These are phyloP conservation scores for Fomitopsis pulvina DNA, from an alignment of 768 basidiomycete genomes.

Conservation along the genomic window DNA sequence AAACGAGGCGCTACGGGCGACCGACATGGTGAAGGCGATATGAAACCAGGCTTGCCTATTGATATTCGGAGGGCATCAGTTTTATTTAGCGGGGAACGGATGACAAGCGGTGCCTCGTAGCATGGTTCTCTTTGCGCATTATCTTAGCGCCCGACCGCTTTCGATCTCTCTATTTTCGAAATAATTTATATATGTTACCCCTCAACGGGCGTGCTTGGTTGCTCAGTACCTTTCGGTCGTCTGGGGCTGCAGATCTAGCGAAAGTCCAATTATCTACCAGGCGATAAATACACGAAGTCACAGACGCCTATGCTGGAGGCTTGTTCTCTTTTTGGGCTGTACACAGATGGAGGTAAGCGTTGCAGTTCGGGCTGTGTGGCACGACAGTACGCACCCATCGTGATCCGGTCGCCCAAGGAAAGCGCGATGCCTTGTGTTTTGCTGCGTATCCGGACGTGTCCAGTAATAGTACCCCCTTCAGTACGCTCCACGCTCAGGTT, in stretches of 20 bases:
- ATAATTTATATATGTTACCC: no score
- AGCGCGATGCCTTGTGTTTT: constrained; percentile 98
- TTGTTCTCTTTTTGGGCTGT: constrained; percentile 39
- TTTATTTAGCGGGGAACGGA: neutral
- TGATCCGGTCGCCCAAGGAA: constrained; percentile 88
- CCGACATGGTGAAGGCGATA: constrained; percentile 5
- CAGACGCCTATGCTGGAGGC: constrained; percentile 23
- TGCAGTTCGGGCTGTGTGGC: neutral
- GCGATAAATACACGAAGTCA: constrained; percentile 11
- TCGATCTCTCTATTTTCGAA: neutral
- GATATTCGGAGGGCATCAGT: neutral
- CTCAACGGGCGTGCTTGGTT: no score
- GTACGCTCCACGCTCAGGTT: constrained; percentile 90
- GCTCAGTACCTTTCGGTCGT: no score
- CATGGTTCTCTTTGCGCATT: neutral
- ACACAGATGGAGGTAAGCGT: constrained; percentile 3
- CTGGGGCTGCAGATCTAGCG: no score
- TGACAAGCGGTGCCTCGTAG: neutral
- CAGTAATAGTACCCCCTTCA: constrained; percentile 74
- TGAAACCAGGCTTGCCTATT: neutral
- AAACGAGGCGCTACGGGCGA: constrained; percentile 2
- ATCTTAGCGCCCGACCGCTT: neutral
- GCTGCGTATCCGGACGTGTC: constrained; percentile 92
- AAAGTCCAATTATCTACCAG: constrained; percentile 4
- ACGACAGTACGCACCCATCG: constrained; percentile 35